Base-by-base conservation (phyloP, 169 alveolate species). In the Theileria equi region DNA sequence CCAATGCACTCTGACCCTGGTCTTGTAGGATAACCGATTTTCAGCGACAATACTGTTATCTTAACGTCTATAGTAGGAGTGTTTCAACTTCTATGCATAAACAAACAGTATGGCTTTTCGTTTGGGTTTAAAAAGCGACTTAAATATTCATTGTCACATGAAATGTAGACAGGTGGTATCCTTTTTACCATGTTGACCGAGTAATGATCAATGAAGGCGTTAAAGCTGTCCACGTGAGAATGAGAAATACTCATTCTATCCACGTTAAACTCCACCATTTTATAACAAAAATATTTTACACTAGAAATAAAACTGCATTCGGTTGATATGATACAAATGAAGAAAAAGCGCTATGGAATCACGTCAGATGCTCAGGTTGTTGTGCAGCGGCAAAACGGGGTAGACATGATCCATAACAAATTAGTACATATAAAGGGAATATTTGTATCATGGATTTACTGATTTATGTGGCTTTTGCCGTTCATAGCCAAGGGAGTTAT, bases 1-100 rank as follows among this genome's bases (percentile, higher is more conserved):
- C 80, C 84, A 70, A 89, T 66, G 77, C 84, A 45, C 73, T 65
- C 81, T n/a, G 81, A 77, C 63, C 81, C 77, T 10, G 80, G 80
- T 53, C 86, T 43, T 7, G 77, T 66, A 44, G 86, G 86, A 67
- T 77, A 66, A 29, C 61, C 86, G 38, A 77, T 50, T 25, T 72
- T 65, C 55, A 77, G 49, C 34, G 80, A 65, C 21, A 66, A 49
- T 34, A 77, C 74, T 5, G 70, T 45, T 7, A 77, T 40, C 45
- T 77, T 65, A 31, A 77, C 74, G 50, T 67, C 86, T 77, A 35
- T 7, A 21, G n/a, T n/a, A n/a, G n/a, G n/a, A 8, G 49, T n/a
- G 4, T 16, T 16, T 7, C 32, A 16, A 21, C 1, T 25, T 23
- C 6, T 28, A 54, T 34, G 54, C 0, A 0, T 0, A 6, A 29